phyloP scores from a whole-genome alignment of 148 eudicot species.

The Arctostaphylos glauca region DNA sequence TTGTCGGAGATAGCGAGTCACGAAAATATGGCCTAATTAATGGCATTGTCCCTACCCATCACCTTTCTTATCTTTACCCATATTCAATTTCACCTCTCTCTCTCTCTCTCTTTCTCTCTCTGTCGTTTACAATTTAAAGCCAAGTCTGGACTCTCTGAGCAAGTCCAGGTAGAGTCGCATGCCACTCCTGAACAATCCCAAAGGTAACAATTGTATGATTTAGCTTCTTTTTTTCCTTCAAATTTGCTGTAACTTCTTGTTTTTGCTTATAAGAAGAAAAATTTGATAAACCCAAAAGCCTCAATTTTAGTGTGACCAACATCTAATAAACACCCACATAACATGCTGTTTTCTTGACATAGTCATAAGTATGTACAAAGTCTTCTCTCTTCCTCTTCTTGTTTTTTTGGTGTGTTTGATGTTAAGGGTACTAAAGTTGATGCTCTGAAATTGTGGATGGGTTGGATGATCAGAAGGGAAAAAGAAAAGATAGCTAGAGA shows the following conservation, averaged over 20 bases:
- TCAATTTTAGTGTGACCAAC: too few relatives aligned
- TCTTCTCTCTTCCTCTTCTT: too few relatives aligned
- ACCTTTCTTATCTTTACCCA: not conserved
- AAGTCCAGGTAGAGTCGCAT: not conserved
- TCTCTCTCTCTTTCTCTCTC: not conserved
- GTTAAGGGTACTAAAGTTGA: not conserved
- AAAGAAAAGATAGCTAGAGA: not conserved
- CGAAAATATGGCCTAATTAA: not conserved
- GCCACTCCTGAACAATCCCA: not conserved
- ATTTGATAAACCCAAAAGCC: not conserved
- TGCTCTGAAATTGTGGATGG: not conserved
- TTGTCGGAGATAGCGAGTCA: too few relatives aligned
- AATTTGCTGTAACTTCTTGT: not conserved
- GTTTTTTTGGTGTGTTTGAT: not conserved
- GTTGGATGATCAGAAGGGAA: not conserved
- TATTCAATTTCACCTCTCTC: not conserved
- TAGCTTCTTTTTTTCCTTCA: not conserved
- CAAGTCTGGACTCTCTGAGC: not conserved
- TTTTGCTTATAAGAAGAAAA: not conserved
- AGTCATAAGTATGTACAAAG: too few relatives aligned
- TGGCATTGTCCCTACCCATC: not conserved
- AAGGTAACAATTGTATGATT: not conserved
- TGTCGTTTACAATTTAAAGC: not conserved
- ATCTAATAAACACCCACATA: too few relatives aligned
- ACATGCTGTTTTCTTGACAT: too few relatives aligned